These are phyloP conservation scores for Penstemon eatonii DNA, from an alignment of 257 asterid genomes.

Conservation along the genomic window DNA sequence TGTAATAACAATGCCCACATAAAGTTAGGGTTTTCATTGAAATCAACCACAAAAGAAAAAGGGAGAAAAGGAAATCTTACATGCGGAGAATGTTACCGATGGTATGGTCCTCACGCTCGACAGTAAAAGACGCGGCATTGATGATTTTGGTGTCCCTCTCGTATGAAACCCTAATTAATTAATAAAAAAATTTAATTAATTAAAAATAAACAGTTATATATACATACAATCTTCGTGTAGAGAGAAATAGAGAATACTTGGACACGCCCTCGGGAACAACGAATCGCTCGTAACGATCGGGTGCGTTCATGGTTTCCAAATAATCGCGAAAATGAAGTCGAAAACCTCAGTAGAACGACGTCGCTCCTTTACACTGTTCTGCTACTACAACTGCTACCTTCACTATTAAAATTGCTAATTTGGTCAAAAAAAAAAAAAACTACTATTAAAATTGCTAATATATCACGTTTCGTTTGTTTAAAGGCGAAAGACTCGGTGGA, in stretches of 20 bases:
- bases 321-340: no score
- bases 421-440: no score
- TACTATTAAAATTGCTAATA: no score
- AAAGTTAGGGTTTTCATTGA: slow-evolving; percentile 30
- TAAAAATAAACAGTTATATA: background rate
- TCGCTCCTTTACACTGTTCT: no score
- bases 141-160: slow-evolving; percentile 95
- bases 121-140: slow-evolving; percentile 85
- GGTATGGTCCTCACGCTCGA: slow-evolving; percentile 97
- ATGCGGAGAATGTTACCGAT: slow-evolving; percentile 90
- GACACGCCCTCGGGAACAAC: slow-evolving; percentile 91
- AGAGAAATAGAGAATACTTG: slow-evolving; percentile 43
- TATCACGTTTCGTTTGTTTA: no score
- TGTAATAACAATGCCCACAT: slow-evolving; percentile 25
- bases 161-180: slow-evolving; percentile 68
- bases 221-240: background rate
- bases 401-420: no score
- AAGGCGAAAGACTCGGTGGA: no score
- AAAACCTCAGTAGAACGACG: no score
- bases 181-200: background rate
- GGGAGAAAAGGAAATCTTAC: slow-evolving; percentile 27
- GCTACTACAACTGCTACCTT: no score
- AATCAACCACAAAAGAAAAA: background rate
- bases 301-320: slow-evolving; percentile 47
- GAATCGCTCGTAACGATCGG: slow-evolving; percentile 92